These are phyloP conservation scores for Desmodesmus armatus DNA, from an alignment of 139 green algal genomes.

Conservation along the genomic window DNA sequence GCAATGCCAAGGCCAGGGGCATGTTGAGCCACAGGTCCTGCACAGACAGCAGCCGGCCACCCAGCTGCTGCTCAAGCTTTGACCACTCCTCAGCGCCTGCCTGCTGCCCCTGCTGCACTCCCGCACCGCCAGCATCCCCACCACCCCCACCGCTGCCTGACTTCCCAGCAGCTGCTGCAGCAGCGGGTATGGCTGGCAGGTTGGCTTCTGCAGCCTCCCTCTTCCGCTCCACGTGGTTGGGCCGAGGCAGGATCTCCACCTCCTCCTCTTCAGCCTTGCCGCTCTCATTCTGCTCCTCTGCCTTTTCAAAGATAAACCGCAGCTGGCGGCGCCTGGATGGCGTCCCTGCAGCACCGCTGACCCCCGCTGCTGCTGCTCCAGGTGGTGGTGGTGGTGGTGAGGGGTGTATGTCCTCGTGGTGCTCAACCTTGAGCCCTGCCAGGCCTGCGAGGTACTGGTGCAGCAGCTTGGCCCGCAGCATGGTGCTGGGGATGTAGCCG, in stretches of 20 bases:
- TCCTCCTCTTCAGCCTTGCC: neutral
- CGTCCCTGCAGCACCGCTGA: too few species aligned
- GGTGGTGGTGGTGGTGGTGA: neutral
- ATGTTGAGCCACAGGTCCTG: constrained; percentile 60
- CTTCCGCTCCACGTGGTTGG: too few species aligned
- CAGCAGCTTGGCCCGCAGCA: constrained; percentile 59
- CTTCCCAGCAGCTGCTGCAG: too few species aligned
- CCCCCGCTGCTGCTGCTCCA: neutral
- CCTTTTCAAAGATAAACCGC: too few species aligned
- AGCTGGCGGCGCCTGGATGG: too few species aligned
- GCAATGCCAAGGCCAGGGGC: constrained; percentile 55
- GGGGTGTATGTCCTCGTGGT: neutral
- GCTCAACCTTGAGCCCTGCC: constrained; percentile 17
- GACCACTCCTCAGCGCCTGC: neutral
- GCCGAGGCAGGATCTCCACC: too few species aligned
- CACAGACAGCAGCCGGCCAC: constrained; percentile 38
- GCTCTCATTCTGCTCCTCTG: constrained; percentile 5
- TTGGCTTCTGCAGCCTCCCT: neutral
- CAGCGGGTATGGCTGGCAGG: neutral
- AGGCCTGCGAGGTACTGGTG: constrained; percentile 55
- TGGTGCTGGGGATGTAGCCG: constrained; percentile 57
- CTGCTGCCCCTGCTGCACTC: neutral
- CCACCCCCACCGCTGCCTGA: neutral
- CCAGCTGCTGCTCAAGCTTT: constrained; percentile 18
- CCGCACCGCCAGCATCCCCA: neutral